Conservation (phyloP, 345 rosid species). For the Salix exigua region DNA sequence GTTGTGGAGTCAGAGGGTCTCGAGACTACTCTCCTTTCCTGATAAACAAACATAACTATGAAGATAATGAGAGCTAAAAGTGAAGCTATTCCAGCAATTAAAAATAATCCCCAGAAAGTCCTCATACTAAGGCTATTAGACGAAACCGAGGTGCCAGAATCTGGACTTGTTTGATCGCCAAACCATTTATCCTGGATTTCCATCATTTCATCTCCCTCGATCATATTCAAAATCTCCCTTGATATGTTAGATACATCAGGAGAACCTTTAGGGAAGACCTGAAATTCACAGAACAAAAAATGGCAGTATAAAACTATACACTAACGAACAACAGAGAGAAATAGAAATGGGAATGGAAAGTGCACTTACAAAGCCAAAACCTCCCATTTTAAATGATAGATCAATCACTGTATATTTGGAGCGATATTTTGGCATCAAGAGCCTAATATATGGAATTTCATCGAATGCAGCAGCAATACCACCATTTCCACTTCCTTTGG, state of each 20-base stretch:
- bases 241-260: conserved; percentile 10
- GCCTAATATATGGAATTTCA: too few relatives aligned
- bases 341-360: too few relatives aligned
- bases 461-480: too few relatives aligned
- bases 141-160: not conserved
- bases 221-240: conserved; percentile 10
- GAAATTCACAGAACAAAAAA: too few relatives aligned
- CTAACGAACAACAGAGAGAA: too few relatives aligned
- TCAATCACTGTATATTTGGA: too few relatives aligned
- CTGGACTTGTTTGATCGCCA: not conserved
- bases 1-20: not conserved
- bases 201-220: conserved; percentile 10
- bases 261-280: conserved; percentile 4
- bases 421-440: too few relatives aligned
- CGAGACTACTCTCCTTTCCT: not conserved
- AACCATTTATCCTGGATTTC: not conserved
- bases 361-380: too few relatives aligned
- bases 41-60: not conserved
- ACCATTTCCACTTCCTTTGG: too few relatives aligned
- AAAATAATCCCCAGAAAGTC: conserved; percentile 20
- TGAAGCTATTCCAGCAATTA: conserved; percentile 13
- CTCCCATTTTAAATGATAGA: too few relatives aligned
- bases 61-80: conserved; percentile 1
- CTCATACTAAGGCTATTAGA: conserved; percentile 8
- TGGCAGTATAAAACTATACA: too few relatives aligned